Percentiles rank a stretch among this genome's conserved stretches.
phyloP scores from a whole-genome alignment of 129 eudicot genomes.

The Flaveria trinervia region DNA sequence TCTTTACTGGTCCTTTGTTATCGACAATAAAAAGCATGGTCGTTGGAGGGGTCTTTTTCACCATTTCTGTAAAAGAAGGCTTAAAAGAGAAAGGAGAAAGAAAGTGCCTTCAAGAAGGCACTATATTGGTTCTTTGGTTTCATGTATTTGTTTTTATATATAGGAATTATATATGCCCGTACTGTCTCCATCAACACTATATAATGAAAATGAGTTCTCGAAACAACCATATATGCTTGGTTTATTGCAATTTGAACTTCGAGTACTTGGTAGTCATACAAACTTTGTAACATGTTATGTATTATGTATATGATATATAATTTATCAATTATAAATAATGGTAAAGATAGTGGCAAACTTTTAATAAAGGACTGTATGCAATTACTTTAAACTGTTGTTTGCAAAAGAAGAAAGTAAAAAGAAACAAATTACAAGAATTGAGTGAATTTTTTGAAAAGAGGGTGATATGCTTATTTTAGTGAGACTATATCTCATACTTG shows the following conservation, averaged over 20 bases:
- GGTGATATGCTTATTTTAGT: neutral
- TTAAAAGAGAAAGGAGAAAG: slow-evolving; percentile 27
- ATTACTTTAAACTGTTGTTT: neutral
- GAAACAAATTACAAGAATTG: slow-evolving; percentile 22
- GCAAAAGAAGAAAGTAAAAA: slow-evolving; percentile 1
- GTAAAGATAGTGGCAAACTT: no score
- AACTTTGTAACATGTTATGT: no score
- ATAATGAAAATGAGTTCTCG: neutral
- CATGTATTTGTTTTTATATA: slow-evolving; percentile 12
- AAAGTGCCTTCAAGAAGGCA: slow-evolving; percentile 31
- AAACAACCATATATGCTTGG: slow-evolving; percentile 4
- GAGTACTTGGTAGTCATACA: neutral
- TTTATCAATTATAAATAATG: no score
- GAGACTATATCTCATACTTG: neutral
- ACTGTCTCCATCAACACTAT: slow-evolving; percentile 14
- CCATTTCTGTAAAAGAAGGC: slow-evolving; percentile 33
- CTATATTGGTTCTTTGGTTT: slow-evolving; percentile 28
- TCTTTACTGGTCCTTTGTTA: neutral
- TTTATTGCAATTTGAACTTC: slow-evolving; percentile 22
- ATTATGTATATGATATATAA: no score
- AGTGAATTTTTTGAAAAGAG: neutral
- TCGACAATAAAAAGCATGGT: slow-evolving; percentile 5
- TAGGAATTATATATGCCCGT: slow-evolving; percentile 21
- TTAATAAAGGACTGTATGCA: no score
- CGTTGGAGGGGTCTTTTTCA: slow-evolving; percentile 37